These are phyloP conservation scores for Salvia hispanica DNA, from an alignment of 257 asterid species.

Conservation along the genomic window DNA sequence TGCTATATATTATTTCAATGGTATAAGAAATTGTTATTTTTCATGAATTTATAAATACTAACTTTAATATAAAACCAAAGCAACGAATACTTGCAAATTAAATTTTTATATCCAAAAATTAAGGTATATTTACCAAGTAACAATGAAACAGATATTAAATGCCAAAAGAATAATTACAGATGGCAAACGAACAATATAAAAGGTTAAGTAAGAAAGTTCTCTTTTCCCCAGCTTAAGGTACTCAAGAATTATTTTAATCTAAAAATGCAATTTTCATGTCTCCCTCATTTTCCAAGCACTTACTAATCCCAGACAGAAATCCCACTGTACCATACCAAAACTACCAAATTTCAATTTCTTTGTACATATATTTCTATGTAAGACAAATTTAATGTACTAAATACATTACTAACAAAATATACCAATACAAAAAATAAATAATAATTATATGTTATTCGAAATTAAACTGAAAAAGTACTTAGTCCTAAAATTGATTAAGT, in stretches of 20 bases:
- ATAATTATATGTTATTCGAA: too few relatives aligned
- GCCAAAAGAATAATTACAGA: constrained; percentile 27
- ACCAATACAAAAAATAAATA: too few relatives aligned
- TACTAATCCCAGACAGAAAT: constrained; percentile 21
- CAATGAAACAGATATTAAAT: constrained; percentile 22
- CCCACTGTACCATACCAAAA: constrained; percentile 23
- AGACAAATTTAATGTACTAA: too few relatives aligned
- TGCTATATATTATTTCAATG: too few relatives aligned
- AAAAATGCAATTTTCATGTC: background rate
- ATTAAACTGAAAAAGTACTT: too few relatives aligned
- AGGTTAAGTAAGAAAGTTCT: background rate
- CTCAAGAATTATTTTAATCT: background rate
- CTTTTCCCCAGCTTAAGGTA: constrained; percentile 32
- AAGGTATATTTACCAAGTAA: background rate
- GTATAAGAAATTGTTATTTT: too few relatives aligned
- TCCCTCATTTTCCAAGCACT: constrained; percentile 33
- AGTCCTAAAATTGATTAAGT: too few relatives aligned
- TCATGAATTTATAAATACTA: too few relatives aligned
- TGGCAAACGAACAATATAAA: constrained; percentile 38
- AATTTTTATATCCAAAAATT: background rate
- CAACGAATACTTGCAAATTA: background rate
- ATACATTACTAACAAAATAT: too few relatives aligned
- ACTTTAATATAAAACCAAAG: too few relatives aligned
- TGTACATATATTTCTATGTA: too few relatives aligned
- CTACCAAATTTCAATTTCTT: background rate